Conservation (phyloP, 257 asterid genomes). For the Nicotiana attenuata region DNA sequence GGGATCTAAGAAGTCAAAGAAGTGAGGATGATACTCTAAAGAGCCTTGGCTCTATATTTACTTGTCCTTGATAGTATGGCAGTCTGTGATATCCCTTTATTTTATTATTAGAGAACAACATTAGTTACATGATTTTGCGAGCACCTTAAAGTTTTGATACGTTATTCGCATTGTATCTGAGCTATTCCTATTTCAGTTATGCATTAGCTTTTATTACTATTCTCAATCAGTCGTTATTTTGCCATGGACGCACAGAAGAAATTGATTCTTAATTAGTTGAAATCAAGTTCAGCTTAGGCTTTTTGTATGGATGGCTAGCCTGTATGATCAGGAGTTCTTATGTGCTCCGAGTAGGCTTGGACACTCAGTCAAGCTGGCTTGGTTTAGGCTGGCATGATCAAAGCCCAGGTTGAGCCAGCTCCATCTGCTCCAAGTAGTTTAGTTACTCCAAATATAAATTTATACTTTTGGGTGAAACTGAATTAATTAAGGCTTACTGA, state of each 20-base stretch:
- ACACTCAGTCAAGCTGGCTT: too few relatives aligned
- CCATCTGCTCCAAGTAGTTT: too few relatives aligned
- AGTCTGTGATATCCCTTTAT: not conserved
- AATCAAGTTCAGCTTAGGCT: too few relatives aligned
- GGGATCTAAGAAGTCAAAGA: conserved; percentile 8
- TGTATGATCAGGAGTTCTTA: too few relatives aligned
- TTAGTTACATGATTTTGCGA: not conserved
- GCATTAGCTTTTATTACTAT: not conserved
- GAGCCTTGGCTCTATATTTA: not conserved
- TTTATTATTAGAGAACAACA: not conserved
- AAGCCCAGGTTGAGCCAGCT: too few relatives aligned
- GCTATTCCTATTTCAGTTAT: not conserved
- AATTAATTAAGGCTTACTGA: too few relatives aligned
- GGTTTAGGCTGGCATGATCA: too few relatives aligned
- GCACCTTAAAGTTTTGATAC: not conserved
- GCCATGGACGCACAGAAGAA: not conserved
- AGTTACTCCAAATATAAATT: too few relatives aligned
- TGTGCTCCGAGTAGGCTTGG: too few relatives aligned
- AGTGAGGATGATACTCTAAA: not conserved
- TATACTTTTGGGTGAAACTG: too few relatives aligned
- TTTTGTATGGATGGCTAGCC: too few relatives aligned
- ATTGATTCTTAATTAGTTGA: not conserved
- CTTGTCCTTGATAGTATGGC: not conserved
- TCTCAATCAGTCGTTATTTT: not conserved
- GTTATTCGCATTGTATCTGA: not conserved